A percentile compares a stretch with the other conserved stretches of the same genome.
These are phyloP conservation scores for Leccinum obscurum DNA, from an alignment of 768 basidiomycete genomes.

Conservation along the genomic window DNA sequence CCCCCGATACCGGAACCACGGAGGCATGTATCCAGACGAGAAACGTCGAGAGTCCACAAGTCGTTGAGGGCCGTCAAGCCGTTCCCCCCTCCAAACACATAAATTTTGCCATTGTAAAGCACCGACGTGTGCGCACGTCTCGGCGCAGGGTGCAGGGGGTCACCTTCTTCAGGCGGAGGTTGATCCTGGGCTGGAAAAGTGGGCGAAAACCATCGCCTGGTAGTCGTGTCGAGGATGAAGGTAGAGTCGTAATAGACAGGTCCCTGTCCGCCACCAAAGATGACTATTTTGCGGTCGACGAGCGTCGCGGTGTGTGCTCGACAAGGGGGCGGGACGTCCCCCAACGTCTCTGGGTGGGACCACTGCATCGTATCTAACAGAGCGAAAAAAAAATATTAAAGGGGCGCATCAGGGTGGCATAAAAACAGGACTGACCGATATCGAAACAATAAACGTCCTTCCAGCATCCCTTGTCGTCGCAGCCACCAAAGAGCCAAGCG, in stretches of 20 bases:
- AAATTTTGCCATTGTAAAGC: slow-evolving; percentile 66
- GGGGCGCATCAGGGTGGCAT: background rate
- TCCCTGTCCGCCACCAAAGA: slow-evolving; percentile 88
- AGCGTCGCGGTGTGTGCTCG: slow-evolving; percentile 88
- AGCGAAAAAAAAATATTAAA: background rate
- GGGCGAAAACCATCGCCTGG: slow-evolving; percentile 64
- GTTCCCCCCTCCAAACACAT: slow-evolving; percentile 93
- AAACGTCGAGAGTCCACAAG: slow-evolving; percentile 82
- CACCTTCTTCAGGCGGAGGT: slow-evolving; percentile 2
- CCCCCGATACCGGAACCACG: slow-evolving; percentile 11
- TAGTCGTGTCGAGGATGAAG: slow-evolving; percentile 78
- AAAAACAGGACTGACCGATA: slow-evolving; percentile 50
- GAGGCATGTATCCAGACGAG: slow-evolving; percentile 34
- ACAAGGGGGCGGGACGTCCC: slow-evolving; percentile 80
- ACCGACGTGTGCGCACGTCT: slow-evolving; percentile 90
- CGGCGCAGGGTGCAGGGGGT: slow-evolving; percentile 49
- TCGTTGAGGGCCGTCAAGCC: slow-evolving; percentile 89
- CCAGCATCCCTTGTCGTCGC: slow-evolving; percentile 75
- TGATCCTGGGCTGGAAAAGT: slow-evolving; percentile 24
- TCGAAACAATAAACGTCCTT: slow-evolving; percentile 85
- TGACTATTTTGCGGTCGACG: slow-evolving; percentile 74
- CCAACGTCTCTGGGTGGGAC: slow-evolving; percentile 73
- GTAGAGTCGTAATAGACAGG: slow-evolving; percentile 80
- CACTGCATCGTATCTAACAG: slow-evolving; percentile 83
- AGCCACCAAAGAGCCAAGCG: slow-evolving; percentile 89